Evolutionary conservation across 2,329 filamentous ascomycete genomes (phyloP), one percentile per base, ranked within the genome.

Genomic region (Ploettnerulaceae sp.): DNA sequence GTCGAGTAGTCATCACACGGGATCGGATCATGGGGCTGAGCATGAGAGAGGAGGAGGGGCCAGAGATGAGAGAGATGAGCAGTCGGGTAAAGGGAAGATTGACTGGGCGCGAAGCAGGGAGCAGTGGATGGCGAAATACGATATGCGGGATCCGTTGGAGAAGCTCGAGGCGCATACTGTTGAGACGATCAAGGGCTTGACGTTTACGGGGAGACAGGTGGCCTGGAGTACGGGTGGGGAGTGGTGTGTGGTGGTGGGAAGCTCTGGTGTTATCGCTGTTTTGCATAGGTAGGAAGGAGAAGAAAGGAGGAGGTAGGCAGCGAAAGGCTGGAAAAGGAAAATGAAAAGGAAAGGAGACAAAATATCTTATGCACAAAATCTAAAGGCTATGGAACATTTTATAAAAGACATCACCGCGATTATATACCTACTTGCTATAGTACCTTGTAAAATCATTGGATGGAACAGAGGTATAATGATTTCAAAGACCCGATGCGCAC

Each of bases 231-330:
- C 5, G 3, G 55, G 55, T 25, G 61, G 61, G 7, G 45, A 50
- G 32, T 62, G 57, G 56, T 63, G 60, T 54, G 60, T 62, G 18
- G 60, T 59, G 6, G 60, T 56, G 6, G 62, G 61, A 32, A 61
- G 58, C 33, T 37, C 25, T 20, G 55, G 58, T 7, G 39, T 55
- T 6, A 44, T 63, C 45, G 59, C 14, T 3, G 3, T 40, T 5
- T 28, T 21, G 20, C 26, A 25, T 28, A 34, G n/a, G 26, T 8
- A 25, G 17, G 36, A 45, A 29, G 38, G 32, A 18, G 26, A 24
- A 14, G 24, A 14, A 9, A 34, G 29, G 18, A 33, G 25, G 14
- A 31, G 17, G 1, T 37, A 9, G 28, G 15, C 21, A 35, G 15
- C 28, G n/a, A n/a, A 11, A 31, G 28, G n/a, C 28, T 5, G 15